Evolutionary conservation across 1,139 yeast species (phyloP).

Genomic region (Lodderomyces orthopsilosis): DNA sequence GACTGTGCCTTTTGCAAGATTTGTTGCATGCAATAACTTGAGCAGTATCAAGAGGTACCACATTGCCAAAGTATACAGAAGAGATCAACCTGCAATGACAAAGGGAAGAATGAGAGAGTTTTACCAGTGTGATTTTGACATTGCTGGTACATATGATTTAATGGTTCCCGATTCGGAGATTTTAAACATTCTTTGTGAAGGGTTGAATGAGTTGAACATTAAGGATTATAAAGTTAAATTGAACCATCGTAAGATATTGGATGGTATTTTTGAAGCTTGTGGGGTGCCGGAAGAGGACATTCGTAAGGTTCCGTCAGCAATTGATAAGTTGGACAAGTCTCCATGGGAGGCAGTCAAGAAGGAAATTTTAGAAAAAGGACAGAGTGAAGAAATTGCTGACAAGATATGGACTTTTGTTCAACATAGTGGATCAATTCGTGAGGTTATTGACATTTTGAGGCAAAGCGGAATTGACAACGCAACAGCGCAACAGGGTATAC

Average conservation of each 20-base stretch:
- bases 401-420: slow-evolving; percentile 88
- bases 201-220: slow-evolving; percentile 79
- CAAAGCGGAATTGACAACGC: slow-evolving; percentile 59
- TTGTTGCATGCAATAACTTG: slow-evolving; percentile 90
- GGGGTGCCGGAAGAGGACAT: slow-evolving; percentile 95
- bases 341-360: slow-evolving; percentile 94
- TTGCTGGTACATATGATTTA: slow-evolving; percentile 86
- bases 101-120: slow-evolving; percentile 99
- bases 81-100: slow-evolving; percentile 99
- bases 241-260: slow-evolving; percentile 92
- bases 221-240: slow-evolving; percentile 84
- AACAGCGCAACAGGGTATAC: slow-evolving; percentile 75
- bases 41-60: slow-evolving; percentile 90
- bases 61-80: slow-evolving; percentile 95
- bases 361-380: slow-evolving; percentile 86
- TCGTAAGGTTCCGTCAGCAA: slow-evolving; percentile 89
- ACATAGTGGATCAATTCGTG: slow-evolving; percentile 71
- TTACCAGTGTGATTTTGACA: slow-evolving; percentile 96
- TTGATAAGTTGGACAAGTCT: slow-evolving; percentile 88
- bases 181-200: slow-evolving; percentile 77
- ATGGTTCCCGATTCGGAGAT: slow-evolving; percentile 97
- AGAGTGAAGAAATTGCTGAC: slow-evolving; percentile 88
- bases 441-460: slow-evolving; percentile 57
- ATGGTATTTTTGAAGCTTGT: slow-evolving; percentile 91
- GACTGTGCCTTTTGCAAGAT: slow-evolving; percentile 97